phyloP scores from a whole-genome alignment of 768 basidiomycete species.

The Phylloporus sp. region DNA sequence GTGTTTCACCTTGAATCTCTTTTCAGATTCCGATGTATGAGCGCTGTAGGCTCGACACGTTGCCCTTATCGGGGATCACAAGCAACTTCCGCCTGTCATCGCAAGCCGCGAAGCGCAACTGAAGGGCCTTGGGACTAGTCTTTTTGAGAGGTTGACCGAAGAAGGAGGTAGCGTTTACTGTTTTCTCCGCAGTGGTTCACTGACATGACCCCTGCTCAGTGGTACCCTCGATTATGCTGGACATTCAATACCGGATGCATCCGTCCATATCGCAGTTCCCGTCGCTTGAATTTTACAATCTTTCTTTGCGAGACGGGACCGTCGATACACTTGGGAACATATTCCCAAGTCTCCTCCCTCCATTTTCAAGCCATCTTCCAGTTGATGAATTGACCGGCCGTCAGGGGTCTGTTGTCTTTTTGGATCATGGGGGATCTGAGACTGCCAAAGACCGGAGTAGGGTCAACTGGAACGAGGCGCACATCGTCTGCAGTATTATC shows the following conservation, averaged over 20 bases:
- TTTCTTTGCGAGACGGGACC: conserved; percentile 69
- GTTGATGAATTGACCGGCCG: conserved; percentile 34
- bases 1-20: conserved; percentile 30
- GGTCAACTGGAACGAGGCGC: conserved; percentile 72
- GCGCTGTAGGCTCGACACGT: conserved; percentile 65
- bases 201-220: conserved; percentile 36
- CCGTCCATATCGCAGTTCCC: conserved; percentile 87
- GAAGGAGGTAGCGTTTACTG: conserved; percentile 58
- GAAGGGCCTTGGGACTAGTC: conserved; percentile 69
- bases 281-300: conserved; percentile 74
- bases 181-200: not conserved
- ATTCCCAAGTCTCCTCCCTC: conserved; percentile 51
- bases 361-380: conserved; percentile 49
- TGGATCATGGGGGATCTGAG: conserved; percentile 75
- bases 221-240: conserved; percentile 87
- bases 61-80: conserved; percentile 94
- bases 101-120: conserved; percentile 67
- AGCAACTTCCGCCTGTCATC: conserved; percentile 89
- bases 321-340: conserved; percentile 47
- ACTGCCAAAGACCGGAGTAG: conserved; percentile 62
- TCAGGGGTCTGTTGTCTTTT: conserved; percentile 66
- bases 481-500: conserved; percentile 71
- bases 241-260: conserved; percentile 96
- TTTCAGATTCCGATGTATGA: conserved; percentile 10
- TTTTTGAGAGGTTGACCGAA: conserved; percentile 87